Evolutionary conservation across 2,329 filamentous ascomycete species (phyloP).

Genomic region (Fonsecaea pedrosoi): DNA sequence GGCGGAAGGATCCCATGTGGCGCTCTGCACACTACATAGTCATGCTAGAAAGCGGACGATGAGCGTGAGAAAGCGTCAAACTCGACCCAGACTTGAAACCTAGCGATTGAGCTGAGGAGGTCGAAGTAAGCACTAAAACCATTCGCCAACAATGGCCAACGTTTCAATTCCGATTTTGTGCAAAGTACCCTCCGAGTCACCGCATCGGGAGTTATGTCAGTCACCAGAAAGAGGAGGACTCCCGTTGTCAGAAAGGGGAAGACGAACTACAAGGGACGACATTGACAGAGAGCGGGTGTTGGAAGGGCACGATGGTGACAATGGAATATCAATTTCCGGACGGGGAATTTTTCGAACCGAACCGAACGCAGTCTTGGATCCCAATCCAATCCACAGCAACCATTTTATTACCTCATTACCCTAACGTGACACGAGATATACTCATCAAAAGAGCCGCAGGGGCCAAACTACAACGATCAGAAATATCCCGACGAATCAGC

Average conservation of each 20-base stretch:
- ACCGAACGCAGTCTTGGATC: not conserved
- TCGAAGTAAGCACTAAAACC: slow-evolving; percentile 3
- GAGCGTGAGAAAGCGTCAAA: not conserved
- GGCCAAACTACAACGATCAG: not conserved
- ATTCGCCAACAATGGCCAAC: not conserved
- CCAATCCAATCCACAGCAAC: too few species aligned
- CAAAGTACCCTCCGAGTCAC: not conserved
- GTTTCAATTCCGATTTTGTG: not conserved
- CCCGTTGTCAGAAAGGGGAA: not conserved
- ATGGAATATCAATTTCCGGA: slow-evolving; percentile 1
- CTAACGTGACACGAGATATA: not conserved
- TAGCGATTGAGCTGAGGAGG: not conserved
- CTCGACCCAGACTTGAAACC: not conserved
- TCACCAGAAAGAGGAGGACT: not conserved
- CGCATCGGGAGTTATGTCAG: not conserved
- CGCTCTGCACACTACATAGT: not conserved
- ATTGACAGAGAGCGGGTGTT: not conserved
- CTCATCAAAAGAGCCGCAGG: slow-evolving; percentile 10
- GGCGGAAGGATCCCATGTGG: not conserved
- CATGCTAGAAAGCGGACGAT: not conserved
- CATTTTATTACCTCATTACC: too few species aligned
- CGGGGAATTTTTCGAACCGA: not conserved
- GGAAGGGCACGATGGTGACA: not conserved
- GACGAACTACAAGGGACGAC: not conserved
- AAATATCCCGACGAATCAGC: not conserved